Conservation (phyloP, 495 filamentous ascomycete species). For the Entonaema liquescens region DNA sequence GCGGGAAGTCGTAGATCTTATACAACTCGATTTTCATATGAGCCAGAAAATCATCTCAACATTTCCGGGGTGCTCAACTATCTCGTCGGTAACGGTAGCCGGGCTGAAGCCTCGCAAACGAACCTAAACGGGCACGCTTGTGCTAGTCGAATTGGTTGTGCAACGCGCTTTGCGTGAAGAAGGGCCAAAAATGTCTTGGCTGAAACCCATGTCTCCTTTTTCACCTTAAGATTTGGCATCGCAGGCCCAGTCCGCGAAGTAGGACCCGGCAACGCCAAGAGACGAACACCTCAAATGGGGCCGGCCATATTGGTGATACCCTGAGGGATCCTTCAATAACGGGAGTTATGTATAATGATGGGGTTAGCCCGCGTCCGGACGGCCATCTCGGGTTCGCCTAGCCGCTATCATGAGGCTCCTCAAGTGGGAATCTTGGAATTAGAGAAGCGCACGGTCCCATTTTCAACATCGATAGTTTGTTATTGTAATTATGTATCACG, state of each 20-base stretch:
- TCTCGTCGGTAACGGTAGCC: constrained; percentile 19
- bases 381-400: constrained; percentile 7
- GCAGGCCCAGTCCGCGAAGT: constrained; percentile 10
- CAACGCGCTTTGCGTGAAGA: constrained; percentile 40
- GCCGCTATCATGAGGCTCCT: constrained; percentile 36
- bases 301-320: constrained; percentile 11
- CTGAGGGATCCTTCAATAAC: constrained; percentile 24
- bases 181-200: constrained; percentile 35
- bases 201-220: constrained; percentile 36
- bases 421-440: background rate
- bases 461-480: background rate
- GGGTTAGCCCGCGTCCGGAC: constrained; percentile 5
- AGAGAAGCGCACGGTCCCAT: background rate
- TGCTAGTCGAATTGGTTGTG: constrained; percentile 31
- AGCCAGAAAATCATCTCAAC: constrained; percentile 33
- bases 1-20: constrained; percentile 42
- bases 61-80: constrained; percentile 9
- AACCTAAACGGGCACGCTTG: constrained; percentile 17
- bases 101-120: constrained; percentile 22
- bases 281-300: constrained; percentile 14
- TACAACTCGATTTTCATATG: constrained; percentile 40
- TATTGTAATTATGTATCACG: background rate
- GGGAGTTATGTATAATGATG: constrained; percentile 12
- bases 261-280: constrained; percentile 10
- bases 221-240: constrained; percentile 12